These are phyloP conservation scores for Dictyostelium citrinum DNA, from an alignment of 78 protist species.

Conservation along the genomic window DNA sequence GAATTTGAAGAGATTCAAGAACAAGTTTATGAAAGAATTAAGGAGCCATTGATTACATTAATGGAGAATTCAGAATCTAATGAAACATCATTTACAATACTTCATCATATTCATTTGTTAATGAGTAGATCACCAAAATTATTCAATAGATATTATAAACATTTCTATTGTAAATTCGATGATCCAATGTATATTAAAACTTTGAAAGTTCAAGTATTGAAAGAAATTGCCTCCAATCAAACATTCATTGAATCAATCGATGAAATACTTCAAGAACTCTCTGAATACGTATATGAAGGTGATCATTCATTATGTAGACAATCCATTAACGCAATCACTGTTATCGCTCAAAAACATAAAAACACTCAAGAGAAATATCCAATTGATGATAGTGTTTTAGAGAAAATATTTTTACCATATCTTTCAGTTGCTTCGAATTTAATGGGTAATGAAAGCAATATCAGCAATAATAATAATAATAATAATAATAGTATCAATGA, in stretches of 20 bases:
- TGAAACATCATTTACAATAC: conserved; percentile 84
- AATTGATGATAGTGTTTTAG: background rate
- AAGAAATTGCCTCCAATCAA: conserved; percentile 39
- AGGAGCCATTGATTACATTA: conserved; percentile 86
- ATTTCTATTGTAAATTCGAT: conserved; percentile 66
- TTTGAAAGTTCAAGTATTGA: conserved; percentile 88
- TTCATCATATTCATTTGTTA: conserved; percentile 87
- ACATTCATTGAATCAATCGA: background rate
- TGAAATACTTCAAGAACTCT: conserved; percentile 88
- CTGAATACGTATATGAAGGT: conserved; percentile 32
- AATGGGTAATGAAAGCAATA: too few species aligned
- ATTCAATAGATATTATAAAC: conserved; percentile 77
- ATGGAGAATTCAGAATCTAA: conserved; percentile 53
- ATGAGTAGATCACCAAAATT: conserved; percentile 80
- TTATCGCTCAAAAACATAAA: background rate
- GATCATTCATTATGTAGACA: background rate
- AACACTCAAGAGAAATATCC: background rate
- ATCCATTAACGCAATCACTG: background rate
- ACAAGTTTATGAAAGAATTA: conserved; percentile 82
- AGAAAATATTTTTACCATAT: conserved; percentile 2
- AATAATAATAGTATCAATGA: background rate
- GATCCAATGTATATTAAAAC: conserved; percentile 88
- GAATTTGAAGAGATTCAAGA: conserved; percentile 77
- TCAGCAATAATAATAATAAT: background rate
- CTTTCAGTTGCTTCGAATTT: background rate